Evolutionary conservation across 371 early-diverging fungal genomes (phyloP).

Genomic region (Mortierella sp.): DNA sequence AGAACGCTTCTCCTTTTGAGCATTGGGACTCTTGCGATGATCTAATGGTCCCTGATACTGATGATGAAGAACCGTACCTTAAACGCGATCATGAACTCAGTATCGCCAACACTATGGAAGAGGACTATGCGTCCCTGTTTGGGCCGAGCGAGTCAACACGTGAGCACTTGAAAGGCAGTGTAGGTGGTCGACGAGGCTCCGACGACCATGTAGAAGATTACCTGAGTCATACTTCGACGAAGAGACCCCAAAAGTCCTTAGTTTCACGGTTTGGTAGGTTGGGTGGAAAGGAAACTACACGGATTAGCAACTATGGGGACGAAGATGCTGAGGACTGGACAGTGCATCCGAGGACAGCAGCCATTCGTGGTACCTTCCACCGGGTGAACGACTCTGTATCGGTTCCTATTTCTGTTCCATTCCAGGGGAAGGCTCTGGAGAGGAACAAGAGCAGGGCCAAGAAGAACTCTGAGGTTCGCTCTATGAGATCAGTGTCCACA

Average conservation of each 20-base stretch:
- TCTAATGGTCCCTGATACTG: constrained; percentile 14
- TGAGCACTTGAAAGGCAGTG: constrained; percentile 20
- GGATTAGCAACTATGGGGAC: not conserved
- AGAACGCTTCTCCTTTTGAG: not conserved
- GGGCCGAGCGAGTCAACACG: no score
- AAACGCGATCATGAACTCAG: no score
- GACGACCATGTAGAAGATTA: constrained; percentile 3
- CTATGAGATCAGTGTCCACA: constrained; percentile 6
- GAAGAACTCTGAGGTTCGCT: no score
- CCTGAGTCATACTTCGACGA: not conserved
- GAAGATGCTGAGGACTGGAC: constrained; percentile 20
- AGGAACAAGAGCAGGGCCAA: no score
- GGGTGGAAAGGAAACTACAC: not conserved
- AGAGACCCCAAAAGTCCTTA: no score
- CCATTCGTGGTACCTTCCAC: constrained; percentile 17
- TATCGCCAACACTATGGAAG: no score
- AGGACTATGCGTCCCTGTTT: no score
- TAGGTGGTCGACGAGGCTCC: constrained; percentile 15
- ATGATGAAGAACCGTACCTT: not conserved
- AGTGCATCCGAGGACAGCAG: constrained; percentile 36
- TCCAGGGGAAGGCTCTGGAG: no score
- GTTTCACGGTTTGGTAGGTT: not conserved
- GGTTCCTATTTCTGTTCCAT: constrained; percentile 8
- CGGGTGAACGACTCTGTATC: constrained; percentile 22
- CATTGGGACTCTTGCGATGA: constrained; percentile 42